Conservation (phyloP, 2,329 filamentous ascomycete species). For the Fusarium euwallaceae region DNA sequence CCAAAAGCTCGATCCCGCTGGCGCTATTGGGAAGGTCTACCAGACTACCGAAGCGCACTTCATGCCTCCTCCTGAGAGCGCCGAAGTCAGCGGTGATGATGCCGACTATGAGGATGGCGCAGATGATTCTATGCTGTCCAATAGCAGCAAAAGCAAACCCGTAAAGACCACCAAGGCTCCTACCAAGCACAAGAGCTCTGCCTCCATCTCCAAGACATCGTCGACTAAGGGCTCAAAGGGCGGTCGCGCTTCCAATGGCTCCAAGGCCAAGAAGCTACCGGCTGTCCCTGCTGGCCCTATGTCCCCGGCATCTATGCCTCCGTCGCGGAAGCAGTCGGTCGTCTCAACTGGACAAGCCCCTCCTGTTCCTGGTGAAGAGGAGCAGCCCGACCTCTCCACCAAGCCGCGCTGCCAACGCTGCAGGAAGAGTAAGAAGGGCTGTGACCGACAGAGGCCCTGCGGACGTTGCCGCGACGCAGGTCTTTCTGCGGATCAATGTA, state of each 20-base stretch:
- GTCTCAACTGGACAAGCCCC: conserved; percentile 67
- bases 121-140: conserved; percentile 54
- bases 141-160: conserved; percentile 56
- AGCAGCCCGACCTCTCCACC: conserved; percentile 90
- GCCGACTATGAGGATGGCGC: conserved; percentile 50
- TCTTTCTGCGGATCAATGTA: conserved; percentile 90
- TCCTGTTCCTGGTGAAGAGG: conserved; percentile 78
- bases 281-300: conserved; percentile 62
- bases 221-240: conserved; percentile 59
- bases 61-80: conserved; percentile 64
- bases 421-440: conserved; percentile 99
- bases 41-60: conserved; percentile 67
- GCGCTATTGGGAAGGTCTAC: conserved; percentile 61
- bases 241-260: conserved; percentile 53
- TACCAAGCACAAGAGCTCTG: conserved; percentile 57
- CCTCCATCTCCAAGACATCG: conserved; percentile 50
- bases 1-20: conserved; percentile 65
- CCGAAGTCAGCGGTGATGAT: conserved; percentile 53
- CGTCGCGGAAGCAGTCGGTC: conserved; percentile 82
- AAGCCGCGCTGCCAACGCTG: conserved; percentile 98
- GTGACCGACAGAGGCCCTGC: conserved; percentile 95
- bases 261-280: conserved; percentile 67
- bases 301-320: conserved; percentile 75
- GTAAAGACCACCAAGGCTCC: conserved; percentile 55
- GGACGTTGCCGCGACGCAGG: conserved; percentile 96